Base-by-base conservation (phyloP, 2,329 filamentous ascomycete species). In the Sporothrix pseudoabietina region DNA sequence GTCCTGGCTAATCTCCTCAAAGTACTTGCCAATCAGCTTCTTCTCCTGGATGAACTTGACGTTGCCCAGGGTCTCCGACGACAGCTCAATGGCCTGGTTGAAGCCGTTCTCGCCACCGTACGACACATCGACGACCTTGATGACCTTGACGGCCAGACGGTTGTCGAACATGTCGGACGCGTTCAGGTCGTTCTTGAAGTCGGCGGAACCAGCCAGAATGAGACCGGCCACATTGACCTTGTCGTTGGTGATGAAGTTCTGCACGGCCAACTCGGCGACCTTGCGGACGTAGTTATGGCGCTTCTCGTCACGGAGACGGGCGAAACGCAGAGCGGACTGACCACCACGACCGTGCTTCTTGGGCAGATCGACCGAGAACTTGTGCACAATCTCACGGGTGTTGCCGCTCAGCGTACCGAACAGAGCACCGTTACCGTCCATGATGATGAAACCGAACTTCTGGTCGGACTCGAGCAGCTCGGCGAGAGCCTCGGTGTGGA, bases 31-130 rank as follows among this genome's bases (percentile, higher is more conserved):
- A 80, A 99, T 99, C 76, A 99, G 90, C 87, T 98, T 99, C 92
- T 99, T 99, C 88, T 99, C 96, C 84, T 99, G 96, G 82, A 99
- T 98, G 83, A 99, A 99, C 85, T 99, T 99, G 88, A 99, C 96
- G 81, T 98, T 99, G 84, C 94, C 93, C 66, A 99, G 89, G 8
- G 96, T 99, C 87, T 99, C 97, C 8, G 94, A 89, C 35, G 96
- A 92, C 79, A 99, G 84, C 81, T 99, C 96, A 77, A 99, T 99
- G 75, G 96, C 96, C 85, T 99, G 97, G 86, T 99, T 99, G 89
- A 99, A 99, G 65, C 96, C 96, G 86, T 98, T 98, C 85, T 99
- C 97, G 78, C 96, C 96, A 82, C 96, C 96, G 80, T 99, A 99
- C 16, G 95, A 98, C 61, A 99, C 97, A 82, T 99, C 96, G 49